Conservation (phyloP, 805 yeast species). For the Ogataea saltuana region DNA sequence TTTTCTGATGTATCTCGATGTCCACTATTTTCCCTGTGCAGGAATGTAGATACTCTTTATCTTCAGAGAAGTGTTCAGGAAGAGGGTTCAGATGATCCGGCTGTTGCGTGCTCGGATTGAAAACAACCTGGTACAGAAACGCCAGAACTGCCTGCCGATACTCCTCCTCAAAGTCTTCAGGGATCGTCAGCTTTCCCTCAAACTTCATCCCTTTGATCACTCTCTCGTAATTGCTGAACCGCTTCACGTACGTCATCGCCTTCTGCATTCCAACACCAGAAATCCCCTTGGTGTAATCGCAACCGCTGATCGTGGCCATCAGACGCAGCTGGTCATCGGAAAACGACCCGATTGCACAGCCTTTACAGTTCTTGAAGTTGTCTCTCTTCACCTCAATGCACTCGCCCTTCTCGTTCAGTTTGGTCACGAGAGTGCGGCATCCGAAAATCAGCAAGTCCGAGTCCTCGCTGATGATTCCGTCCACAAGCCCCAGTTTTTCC, state of each 20-base stretch:
- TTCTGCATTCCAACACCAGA: conserved; percentile 77
- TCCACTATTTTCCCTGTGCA: conserved; percentile 50
- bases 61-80: conserved; percentile 41
- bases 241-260: conserved; percentile 62
- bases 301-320: conserved; percentile 89
- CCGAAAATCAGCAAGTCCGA: conserved; percentile 93
- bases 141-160: conserved; percentile 71
- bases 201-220: conserved; percentile 56
- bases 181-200: conserved; percentile 60
- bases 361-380: conserved; percentile 42
- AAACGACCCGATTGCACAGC: conserved; percentile 48
- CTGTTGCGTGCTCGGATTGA: conserved; percentile 54
- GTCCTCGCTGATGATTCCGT: conserved; percentile 91
- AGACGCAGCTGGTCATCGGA: conserved; percentile 61
- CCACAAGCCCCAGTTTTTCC: conserved; percentile 70
- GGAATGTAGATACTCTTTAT: conserved; percentile 25
- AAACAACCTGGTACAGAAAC: conserved; percentile 84
- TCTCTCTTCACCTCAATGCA: conserved; percentile 69
- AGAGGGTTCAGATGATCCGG: conserved; percentile 62
- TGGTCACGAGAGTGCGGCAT: conserved; percentile 71
- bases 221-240: conserved; percentile 52
- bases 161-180: conserved; percentile 58
- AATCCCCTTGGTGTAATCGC: conserved; percentile 92
- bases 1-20: conserved; percentile 47
- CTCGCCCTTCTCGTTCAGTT: conserved; percentile 66